These are phyloP conservation scores for Lachnellula hyalina DNA, from an alignment of 2,329 filamentous ascomycete species.

Conservation along the genomic window DNA sequence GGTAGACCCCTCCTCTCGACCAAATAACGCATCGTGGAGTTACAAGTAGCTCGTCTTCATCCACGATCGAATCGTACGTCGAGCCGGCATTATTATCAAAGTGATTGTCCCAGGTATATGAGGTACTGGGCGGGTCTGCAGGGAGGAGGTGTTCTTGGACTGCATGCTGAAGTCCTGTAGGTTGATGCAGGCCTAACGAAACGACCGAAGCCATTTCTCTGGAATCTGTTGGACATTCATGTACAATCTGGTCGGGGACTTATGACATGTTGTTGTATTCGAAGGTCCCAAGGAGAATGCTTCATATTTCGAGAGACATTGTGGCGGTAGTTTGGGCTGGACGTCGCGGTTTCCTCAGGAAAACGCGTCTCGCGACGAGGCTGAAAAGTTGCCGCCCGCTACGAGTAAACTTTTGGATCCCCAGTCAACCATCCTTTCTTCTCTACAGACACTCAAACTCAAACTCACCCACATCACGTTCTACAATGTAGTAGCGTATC, in stretches of 20 bases:
- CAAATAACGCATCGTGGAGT: constrained; percentile 50
- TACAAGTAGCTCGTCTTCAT: constrained; percentile 32
- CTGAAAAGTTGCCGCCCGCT: constrained; percentile 11
- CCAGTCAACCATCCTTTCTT: neutral
- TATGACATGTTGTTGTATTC: neutral
- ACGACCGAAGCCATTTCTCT: constrained; percentile 76
- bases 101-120: constrained; percentile 72
- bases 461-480: too few relatives aligned
- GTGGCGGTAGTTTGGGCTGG: neutral
- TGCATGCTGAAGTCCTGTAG: constrained; percentile 76
- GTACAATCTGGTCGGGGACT: neutral
- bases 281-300: neutral
- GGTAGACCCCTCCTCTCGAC: constrained; percentile 80
- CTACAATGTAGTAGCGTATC: too few relatives aligned
- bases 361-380: constrained; percentile 8
- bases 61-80: constrained; percentile 9
- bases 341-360: constrained; percentile 4
- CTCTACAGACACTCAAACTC: neutral
- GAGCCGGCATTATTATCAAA: constrained; percentile 37
- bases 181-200: constrained; percentile 87
- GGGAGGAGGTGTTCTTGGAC: constrained; percentile 74
- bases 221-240: neutral
- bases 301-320: neutral
- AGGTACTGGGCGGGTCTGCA: constrained; percentile 55
- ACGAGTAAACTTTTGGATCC: neutral